A percentile compares a stretch with the other conserved stretches of the same genome.
Evolutionary conservation across 768 basidiomycete species (phyloP).

Genomic region (Strobilomyces dryophilus): DNA sequence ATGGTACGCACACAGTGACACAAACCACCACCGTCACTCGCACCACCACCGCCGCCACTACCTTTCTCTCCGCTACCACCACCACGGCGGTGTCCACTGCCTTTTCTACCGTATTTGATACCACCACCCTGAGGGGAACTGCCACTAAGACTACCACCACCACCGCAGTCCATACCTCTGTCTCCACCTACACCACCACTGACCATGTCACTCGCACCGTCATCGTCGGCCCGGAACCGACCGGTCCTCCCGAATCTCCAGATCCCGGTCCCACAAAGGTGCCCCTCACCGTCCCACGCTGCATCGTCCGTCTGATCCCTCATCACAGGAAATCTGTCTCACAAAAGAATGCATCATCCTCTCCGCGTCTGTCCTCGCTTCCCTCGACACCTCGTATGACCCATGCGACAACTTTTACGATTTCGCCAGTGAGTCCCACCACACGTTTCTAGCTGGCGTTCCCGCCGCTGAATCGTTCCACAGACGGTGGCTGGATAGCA

Average conservation of each 20-base stretch:
- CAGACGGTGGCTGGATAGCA: slow-evolving; percentile 87
- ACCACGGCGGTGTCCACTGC: slow-evolving; percentile 34
- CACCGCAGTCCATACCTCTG: slow-evolving; percentile 34
- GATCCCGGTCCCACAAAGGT: slow-evolving; percentile 59
- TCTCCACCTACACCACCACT: slow-evolving; percentile 37
- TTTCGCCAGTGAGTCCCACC: slow-evolving; percentile 73
- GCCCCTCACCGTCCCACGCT: neutral
- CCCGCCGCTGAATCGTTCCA: slow-evolving; percentile 2
- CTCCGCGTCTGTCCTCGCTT: slow-evolving; percentile 76
- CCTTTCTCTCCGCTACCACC: slow-evolving; percentile 28
- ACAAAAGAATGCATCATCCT: slow-evolving; percentile 77
- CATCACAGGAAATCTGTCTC: slow-evolving; percentile 54
- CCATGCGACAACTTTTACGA: slow-evolving; percentile 96
- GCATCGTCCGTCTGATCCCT: neutral
- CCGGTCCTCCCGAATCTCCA: slow-evolving; percentile 45
- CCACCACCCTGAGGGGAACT: slow-evolving; percentile 38
- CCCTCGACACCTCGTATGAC: slow-evolving; percentile 76
- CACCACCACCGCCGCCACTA: slow-evolving; percentile 30
- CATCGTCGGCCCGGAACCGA: slow-evolving; percentile 38
- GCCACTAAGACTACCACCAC: slow-evolving; percentile 37
- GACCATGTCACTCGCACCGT: slow-evolving; percentile 37
- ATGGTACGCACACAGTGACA: slow-evolving; percentile 34
- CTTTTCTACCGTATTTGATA: slow-evolving; percentile 30
- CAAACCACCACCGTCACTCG: slow-evolving; percentile 30
- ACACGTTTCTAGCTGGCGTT: neutral